phyloP scores from a whole-genome alignment of 306 rosid species.

The Glycyrrhiza uralensis region DNA sequence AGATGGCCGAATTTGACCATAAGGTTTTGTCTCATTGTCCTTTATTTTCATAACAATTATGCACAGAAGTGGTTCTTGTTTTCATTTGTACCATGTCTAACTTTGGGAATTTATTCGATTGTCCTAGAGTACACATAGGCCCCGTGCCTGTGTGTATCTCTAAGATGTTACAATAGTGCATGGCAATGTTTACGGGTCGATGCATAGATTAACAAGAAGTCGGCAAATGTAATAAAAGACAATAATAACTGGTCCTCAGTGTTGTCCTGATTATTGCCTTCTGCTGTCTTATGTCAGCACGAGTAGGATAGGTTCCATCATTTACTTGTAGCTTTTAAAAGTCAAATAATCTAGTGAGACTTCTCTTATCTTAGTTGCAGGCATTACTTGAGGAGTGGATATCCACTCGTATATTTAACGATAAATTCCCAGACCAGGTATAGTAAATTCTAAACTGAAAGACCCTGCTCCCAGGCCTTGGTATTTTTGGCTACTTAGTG shows the following conservation, averaged over 20 bases:
- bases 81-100: neutral
- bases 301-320: constrained; percentile 3
- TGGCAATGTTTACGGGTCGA: neutral
- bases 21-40: constrained; percentile 49
- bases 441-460: neutral
- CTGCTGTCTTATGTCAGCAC: neutral
- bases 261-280: neutral
- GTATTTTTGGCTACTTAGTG: neutral
- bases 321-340: neutral
- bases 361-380: constrained; percentile 37
- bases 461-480: neutral
- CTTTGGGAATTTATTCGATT: neutral
- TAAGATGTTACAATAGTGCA: constrained; percentile 4
- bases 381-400: constrained; percentile 97
- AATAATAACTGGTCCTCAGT: neutral
- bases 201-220: neutral
- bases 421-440: constrained; percentile 68
- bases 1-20: constrained; percentile 97
- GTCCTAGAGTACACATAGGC: neutral
- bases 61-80: neutral
- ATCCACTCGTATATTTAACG: constrained; percentile 52
- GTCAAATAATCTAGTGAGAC: constrained; percentile 10
- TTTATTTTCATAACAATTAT: neutral
- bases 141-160: neutral
- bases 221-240: neutral